These are phyloP conservation scores for Beauveria medogensis DNA, from an alignment of 2,329 filamentous ascomycete genomes.

Conservation along the genomic window DNA sequence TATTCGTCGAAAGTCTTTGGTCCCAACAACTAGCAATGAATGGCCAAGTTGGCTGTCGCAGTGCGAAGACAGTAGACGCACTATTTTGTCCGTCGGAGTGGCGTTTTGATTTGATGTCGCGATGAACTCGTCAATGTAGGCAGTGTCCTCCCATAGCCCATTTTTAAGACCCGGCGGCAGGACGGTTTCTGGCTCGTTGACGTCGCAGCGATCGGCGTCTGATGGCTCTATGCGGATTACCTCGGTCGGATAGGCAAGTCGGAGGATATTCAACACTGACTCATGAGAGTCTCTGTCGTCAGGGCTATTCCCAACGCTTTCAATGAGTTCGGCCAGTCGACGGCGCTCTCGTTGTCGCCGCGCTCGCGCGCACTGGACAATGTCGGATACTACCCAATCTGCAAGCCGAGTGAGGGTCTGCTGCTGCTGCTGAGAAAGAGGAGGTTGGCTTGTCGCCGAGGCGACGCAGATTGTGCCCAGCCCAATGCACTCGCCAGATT, in stretches of 20 bases:
- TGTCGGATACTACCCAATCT: constrained; percentile 31
- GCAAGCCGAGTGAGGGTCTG: constrained; percentile 20
- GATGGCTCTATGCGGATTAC: constrained; percentile 21
- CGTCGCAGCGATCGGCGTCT: constrained; percentile 17
- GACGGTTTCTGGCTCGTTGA: constrained; percentile 22
- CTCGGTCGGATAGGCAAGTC: constrained; percentile 26
- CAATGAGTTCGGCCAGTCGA: constrained; percentile 28
- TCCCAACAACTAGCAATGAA: constrained; percentile 30
- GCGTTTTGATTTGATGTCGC: constrained; percentile 25
- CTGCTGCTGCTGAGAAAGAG: constrained; percentile 23
- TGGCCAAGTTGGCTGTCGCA: constrained; percentile 25
- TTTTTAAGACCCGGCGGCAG: constrained; percentile 23
- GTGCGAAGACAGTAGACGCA: constrained; percentile 30
- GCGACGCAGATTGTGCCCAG: constrained; percentile 37
- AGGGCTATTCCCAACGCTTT: constrained; percentile 15
- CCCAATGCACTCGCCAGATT: constrained; percentile 29
- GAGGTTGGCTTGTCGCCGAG: constrained; percentile 25
- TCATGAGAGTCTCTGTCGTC: constrained; percentile 10
- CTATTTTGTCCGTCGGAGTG: constrained; percentile 19
- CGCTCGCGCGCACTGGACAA: constrained; percentile 28
- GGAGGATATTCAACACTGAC: constrained; percentile 22
- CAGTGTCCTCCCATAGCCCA: constrained; percentile 36
- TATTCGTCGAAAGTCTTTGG: constrained; percentile 32
- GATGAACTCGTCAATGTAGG: constrained; percentile 31
- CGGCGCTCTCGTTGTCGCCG: constrained; percentile 32